These are phyloP conservation scores for Aspergillus sclerotioniger DNA, from an alignment of 495 filamentous ascomycete species.

Conservation along the genomic window DNA sequence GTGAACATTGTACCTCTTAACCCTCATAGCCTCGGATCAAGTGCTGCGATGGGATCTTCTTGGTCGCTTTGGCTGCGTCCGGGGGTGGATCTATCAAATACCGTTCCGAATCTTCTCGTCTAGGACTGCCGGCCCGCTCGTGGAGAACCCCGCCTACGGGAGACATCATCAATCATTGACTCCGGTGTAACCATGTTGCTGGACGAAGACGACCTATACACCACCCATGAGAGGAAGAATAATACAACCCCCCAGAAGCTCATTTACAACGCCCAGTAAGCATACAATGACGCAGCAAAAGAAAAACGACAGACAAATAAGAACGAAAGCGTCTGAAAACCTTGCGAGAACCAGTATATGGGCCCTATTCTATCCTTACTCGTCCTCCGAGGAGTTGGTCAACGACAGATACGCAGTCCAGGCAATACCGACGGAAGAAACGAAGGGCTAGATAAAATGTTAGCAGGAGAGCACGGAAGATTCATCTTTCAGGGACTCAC, in stretches of 20 bases:
- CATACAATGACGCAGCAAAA: constrained; percentile 10
- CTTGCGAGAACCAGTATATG: background rate
- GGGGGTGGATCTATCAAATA: too few relatives aligned
- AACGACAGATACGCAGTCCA: constrained; percentile 99
- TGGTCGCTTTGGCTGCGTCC: too few relatives aligned
- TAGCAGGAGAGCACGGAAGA: background rate
- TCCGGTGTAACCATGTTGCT: constrained; percentile 3
- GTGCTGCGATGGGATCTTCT: too few relatives aligned
- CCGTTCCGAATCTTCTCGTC: background rate
- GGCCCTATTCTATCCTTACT: constrained; percentile 19
- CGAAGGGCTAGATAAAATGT: constrained; percentile 70
- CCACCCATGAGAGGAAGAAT: constrained; percentile 11
- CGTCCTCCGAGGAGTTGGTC: constrained; percentile 82
- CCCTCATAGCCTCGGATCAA: constrained; percentile 40
- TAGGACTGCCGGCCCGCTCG: constrained; percentile 1
- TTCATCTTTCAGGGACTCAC: constrained; percentile 53
- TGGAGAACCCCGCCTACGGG: background rate
- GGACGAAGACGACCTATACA: constrained; percentile 13
- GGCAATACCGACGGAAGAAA: constrained; percentile 92
- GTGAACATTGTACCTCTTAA: constrained; percentile 15
- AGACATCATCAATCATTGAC: background rate
- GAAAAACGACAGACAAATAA: constrained; percentile 4
- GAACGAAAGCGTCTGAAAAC: constrained; percentile 3
- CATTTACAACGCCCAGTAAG: constrained; percentile 20
- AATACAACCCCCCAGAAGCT: background rate